Base-by-base conservation (phyloP, 306 rosid species). In the Pachyrhizus erosus region DNA sequence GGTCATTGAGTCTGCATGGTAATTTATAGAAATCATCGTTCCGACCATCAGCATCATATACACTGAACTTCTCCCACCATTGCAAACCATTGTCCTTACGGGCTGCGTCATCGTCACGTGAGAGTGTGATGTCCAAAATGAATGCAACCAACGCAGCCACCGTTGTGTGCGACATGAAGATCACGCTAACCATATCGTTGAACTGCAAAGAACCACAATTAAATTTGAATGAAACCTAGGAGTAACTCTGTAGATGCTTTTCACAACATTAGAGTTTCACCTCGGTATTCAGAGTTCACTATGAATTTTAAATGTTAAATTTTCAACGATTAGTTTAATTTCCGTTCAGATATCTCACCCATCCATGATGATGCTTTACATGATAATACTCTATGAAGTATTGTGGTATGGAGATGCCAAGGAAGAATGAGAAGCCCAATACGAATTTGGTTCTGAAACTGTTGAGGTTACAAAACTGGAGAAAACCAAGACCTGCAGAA, bases 381-480 rank as follows among this genome's bases (percentile, higher is more conserved):
- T 79, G 90, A 84, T 79, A 89, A 77, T 85, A 84, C 78, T 95
- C 98, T 86, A 84, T 75, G 90, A 95, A 93, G 84, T 91, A 93
- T 80, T 93, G 98, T 11, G 98, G 98, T 23, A 95, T 81, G 27
- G 97, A 95, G 51, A 93, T 46, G 43, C 98, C 97, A 52, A 95
- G 68, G 87, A 93, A 93, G 91, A 93, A 91, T 57, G 98, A 91
- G 40, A 86, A 83, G 21, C 96, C 98, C 73, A 95, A 75, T 49
- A 95, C 74, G 34, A 95, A 87, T 62, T 93, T 91, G 24, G 98
- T 89, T 88, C 94, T 84, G 86, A 93, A 93, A 79, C 91, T 93
- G 89, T 93, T 93, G 70, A 95, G 84, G 87, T 93, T 95, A 55
- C 97, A 90, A 80, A 93, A 95, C 34, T 93, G 97, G 70, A 95